Conservation (phyloP, 1,284 basidiomycete species). For the Somion occarium region DNA sequence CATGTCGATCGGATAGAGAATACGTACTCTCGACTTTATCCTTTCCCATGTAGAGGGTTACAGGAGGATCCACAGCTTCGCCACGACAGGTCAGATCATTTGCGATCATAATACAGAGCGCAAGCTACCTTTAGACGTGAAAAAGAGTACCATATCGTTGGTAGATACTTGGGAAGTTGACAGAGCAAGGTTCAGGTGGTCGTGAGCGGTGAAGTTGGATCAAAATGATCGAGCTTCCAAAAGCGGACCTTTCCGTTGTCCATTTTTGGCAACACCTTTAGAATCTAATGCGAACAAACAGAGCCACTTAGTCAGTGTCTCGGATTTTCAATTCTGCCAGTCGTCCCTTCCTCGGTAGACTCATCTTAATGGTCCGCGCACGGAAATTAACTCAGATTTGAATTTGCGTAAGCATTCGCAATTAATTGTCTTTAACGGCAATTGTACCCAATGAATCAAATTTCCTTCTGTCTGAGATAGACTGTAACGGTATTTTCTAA, state of each 20-base stretch:
- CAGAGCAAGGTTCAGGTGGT: not conserved
- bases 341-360: too few species aligned
- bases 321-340: too few species aligned
- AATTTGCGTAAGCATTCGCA: too few species aligned
- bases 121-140: constrained; percentile 53
- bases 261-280: not conserved
- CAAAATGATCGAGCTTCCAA: not conserved
- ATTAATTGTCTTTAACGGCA: too few species aligned
- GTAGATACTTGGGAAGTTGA: not conserved
- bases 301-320: too few species aligned
- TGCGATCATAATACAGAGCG: not conserved
- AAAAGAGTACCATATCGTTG: constrained; percentile 61
- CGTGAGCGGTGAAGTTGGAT: not conserved
- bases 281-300: not conserved
- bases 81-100: too few species aligned
- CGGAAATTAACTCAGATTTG: too few species aligned
- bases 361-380: too few species aligned
- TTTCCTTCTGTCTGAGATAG: too few species aligned
- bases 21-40: constrained; percentile 93
- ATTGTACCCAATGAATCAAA: too few species aligned
- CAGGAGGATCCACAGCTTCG: constrained; percentile 53
- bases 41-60: constrained; percentile 87
- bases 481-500: too few species aligned
- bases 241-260: not conserved
- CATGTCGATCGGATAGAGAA: constrained; percentile 9